These are phyloP conservation scores for Cladobotryum mycophilum DNA, from an alignment of 2,329 filamentous ascomycete species.

Conservation along the genomic window DNA sequence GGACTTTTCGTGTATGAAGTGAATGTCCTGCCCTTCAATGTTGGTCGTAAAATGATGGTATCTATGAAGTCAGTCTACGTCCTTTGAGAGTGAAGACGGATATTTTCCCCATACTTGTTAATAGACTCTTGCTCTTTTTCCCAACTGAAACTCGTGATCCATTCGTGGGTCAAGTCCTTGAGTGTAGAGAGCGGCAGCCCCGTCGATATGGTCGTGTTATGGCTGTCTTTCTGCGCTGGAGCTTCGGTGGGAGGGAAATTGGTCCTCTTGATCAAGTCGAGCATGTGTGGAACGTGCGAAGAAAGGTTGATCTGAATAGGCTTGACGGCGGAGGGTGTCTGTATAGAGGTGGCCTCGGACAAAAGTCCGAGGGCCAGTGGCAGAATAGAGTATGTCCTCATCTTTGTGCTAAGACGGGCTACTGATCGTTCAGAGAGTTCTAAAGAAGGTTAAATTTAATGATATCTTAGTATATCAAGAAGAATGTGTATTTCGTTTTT, in stretches of 20 bases:
- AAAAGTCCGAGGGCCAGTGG: too few relatives aligned
- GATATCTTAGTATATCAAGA: too few relatives aligned
- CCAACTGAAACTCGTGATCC: constrained; percentile 17
- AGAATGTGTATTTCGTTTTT: too few relatives aligned
- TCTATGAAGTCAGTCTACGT: too few relatives aligned
- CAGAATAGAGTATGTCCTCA: too few relatives aligned
- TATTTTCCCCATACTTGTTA: constrained; percentile 12
- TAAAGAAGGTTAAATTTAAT: too few relatives aligned
- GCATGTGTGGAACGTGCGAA: constrained; percentile 16
- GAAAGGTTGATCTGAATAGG: constrained; percentile 1
- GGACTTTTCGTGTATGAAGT: constrained; percentile 12
- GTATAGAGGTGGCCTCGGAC: too few relatives aligned
- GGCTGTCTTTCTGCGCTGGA: background rate
- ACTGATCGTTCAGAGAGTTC: too few relatives aligned
- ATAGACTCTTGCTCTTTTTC: constrained; percentile 13
- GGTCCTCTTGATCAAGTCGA: constrained; percentile 16
- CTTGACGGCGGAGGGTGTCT: background rate
- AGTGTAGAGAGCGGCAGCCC: constrained; percentile 13
- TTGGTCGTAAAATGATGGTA: constrained; percentile 12
- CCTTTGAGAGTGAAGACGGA: too few relatives aligned
- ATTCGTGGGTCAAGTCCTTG: constrained; percentile 12
- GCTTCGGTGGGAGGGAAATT: constrained; percentile 4
- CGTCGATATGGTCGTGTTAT: constrained; percentile 1
- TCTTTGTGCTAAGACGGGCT: too few relatives aligned
- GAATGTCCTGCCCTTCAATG: constrained; percentile 15